Evolutionary conservation across 1,284 basidiomycete species (phyloP).

Genomic region (Cutaneotrichosporon cavernicola): DNA sequence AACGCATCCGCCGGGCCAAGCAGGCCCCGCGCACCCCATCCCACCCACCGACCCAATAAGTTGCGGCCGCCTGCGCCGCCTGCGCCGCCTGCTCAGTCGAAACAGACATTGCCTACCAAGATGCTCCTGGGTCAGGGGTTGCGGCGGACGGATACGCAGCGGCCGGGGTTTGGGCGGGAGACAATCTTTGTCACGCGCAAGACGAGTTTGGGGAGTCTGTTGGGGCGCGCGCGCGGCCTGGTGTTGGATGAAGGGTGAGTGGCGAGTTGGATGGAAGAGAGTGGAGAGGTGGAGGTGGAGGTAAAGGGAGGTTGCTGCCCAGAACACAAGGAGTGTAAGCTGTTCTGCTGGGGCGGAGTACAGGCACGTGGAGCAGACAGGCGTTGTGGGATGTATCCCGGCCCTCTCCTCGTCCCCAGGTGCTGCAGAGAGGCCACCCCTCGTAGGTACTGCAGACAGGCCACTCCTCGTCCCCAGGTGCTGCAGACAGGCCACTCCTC

Average conservation of each 20-base stretch:
- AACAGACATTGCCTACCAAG: slow-evolving; percentile 34
- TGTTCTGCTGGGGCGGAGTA: too few relatives aligned
- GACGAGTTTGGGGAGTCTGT: slow-evolving; percentile 68
- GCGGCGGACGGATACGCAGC: slow-evolving; percentile 35
- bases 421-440: too few relatives aligned
- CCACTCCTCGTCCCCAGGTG: too few relatives aligned
- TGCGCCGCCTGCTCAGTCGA: neutral
- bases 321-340: neutral
- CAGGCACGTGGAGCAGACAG: too few relatives aligned
- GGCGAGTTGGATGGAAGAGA: slow-evolving; percentile 27
- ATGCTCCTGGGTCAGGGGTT: slow-evolving; percentile 37
- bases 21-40: slow-evolving; percentile 1
- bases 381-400: too few relatives aligned
- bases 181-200: slow-evolving; percentile 76
- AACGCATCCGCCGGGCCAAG: slow-evolving; percentile 10
- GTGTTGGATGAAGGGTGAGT: slow-evolving; percentile 83
- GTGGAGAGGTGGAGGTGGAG: slow-evolving; percentile 67
- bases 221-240: slow-evolving; percentile 70
- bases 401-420: too few relatives aligned
- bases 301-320: slow-evolving; percentile 43
- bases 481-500: too few relatives aligned
- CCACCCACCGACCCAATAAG: slow-evolving; percentile 6
- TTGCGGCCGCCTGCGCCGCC: slow-evolving; percentile 26
- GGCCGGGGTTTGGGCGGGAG: slow-evolving; percentile 62
- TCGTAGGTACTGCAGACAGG: too few relatives aligned